Conservation (phyloP, 192 early-diverging fungal genomes). For the Spizellomyces punctatus region DNA sequence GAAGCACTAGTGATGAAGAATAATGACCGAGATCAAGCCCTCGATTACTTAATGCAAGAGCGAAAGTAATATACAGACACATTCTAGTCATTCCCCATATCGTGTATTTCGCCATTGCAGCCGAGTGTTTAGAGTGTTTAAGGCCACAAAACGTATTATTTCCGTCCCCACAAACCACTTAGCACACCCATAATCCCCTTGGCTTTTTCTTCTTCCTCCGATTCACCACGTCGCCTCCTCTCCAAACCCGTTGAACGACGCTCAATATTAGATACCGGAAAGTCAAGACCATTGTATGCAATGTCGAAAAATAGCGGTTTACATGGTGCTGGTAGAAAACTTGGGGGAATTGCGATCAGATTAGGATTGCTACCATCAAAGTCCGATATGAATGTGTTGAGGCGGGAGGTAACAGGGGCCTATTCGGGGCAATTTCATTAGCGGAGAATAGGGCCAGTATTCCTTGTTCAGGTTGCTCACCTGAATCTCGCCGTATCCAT, state of each 20-base stretch:
- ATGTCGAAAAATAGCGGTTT: conserved; percentile 85
- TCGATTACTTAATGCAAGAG: conserved; percentile 15
- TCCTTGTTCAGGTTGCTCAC: too few species aligned
- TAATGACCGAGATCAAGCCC: conserved; percentile 15
- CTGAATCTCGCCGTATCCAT: too few species aligned
- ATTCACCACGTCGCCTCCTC: background rate
- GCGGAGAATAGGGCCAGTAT: too few species aligned
- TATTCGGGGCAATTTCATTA: too few species aligned
- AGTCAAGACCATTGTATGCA: conserved; percentile 70
- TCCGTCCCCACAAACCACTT: conserved; percentile 26
- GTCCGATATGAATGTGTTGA: background rate
- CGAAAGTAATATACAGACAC: background rate
- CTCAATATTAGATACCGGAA: conserved; percentile 39
- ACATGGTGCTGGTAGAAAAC: conserved; percentile 60
- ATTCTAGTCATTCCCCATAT: too few species aligned
- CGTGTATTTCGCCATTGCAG: too few species aligned
- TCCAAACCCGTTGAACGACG: conserved; percentile 7
- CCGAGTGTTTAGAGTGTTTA: too few species aligned
- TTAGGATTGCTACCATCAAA: conserved; percentile 48
- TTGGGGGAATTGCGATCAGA: conserved; percentile 70
- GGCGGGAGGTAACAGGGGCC: too few species aligned
- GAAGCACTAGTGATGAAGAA: conserved; percentile 22
- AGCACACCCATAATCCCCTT: conserved; percentile 20
- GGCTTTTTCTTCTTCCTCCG: conserved; percentile 3
- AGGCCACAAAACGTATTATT: background rate